phyloP scores from a whole-genome alignment of 2,329 filamentous ascomycete genomes.

The Helminthosporium solani region DNA sequence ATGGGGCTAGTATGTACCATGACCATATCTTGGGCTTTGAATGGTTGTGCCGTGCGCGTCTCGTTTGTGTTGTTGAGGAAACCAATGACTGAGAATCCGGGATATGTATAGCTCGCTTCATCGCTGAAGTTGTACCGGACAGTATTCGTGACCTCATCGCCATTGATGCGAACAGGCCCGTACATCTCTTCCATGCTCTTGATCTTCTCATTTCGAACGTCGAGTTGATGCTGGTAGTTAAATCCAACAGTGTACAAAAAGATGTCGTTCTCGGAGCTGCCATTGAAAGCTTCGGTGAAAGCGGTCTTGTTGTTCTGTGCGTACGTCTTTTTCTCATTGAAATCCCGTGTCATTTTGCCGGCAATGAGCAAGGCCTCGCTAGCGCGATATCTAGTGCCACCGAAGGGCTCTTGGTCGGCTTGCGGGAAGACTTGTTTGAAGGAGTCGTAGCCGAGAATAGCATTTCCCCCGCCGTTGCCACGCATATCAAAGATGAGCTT shows the following conservation, averaged over 20 bases:
- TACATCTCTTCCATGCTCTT: slow-evolving; percentile 40
- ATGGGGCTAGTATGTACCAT: slow-evolving; percentile 21
- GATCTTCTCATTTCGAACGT: slow-evolving; percentile 32
- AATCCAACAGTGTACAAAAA: slow-evolving; percentile 28
- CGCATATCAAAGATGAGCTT: slow-evolving; percentile 66
- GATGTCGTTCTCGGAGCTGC: slow-evolving; percentile 22
- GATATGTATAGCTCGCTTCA: slow-evolving; percentile 29
- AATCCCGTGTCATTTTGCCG: slow-evolving; percentile 34
- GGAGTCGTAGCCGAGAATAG: slow-evolving; percentile 43
- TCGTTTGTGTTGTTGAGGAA: slow-evolving; percentile 32
- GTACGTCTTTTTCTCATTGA: slow-evolving; percentile 31
- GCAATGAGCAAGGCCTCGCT: slow-evolving; percentile 42
- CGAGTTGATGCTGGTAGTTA: slow-evolving; percentile 37
- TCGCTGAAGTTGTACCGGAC: slow-evolving; percentile 42
- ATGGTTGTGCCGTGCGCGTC: slow-evolving; percentile 36
- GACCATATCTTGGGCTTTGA: slow-evolving; percentile 43
- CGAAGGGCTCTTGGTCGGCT: slow-evolving; percentile 44
- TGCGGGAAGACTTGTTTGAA: slow-evolving; percentile 59
- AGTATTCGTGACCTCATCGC: slow-evolving; percentile 39
- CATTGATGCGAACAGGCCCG: slow-evolving; percentile 34
- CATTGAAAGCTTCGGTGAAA: slow-evolving; percentile 25
- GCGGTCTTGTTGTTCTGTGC: slow-evolving; percentile 31
- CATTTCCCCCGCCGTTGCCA: slow-evolving; percentile 59
- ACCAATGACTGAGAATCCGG: slow-evolving; percentile 33
- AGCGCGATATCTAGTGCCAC: slow-evolving; percentile 50